Conservation (phyloP, 208 protist species). For the Trypanosoma melophagium region DNA sequence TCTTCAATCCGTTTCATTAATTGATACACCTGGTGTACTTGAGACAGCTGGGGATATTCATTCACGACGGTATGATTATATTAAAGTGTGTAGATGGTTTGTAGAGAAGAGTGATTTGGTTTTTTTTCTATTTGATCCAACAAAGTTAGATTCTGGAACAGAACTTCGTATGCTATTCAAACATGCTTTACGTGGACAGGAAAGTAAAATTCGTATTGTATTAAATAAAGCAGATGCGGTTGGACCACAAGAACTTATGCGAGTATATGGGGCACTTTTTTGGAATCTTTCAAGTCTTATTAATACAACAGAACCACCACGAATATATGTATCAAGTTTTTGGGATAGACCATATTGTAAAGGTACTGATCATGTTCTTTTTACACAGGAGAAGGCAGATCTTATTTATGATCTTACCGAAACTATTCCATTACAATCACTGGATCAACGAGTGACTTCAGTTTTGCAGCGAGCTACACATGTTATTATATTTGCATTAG, state of each 20-base stretch:
- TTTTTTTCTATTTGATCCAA: slow-evolving; percentile 97
- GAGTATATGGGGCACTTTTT: slow-evolving; percentile 97
- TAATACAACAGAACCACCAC: slow-evolving; percentile 93
- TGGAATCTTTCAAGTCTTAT: slow-evolving; percentile 96
- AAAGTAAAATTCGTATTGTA: slow-evolving; percentile 95
- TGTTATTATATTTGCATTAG: slow-evolving; percentile 83
- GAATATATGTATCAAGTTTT: slow-evolving; percentile 96
- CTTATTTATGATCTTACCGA: slow-evolving; percentile 85
- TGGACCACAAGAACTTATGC: slow-evolving; percentile 93
- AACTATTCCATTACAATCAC: slow-evolving; percentile 78
- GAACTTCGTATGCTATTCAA: slow-evolving; percentile 76
- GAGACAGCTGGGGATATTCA: slow-evolving; percentile 86
- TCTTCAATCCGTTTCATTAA: slow-evolving; percentile 91
- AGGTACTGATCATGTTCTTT: slow-evolving; percentile 82
- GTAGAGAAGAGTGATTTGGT: slow-evolving; percentile 94
- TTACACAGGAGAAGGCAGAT: slow-evolving; percentile 84
- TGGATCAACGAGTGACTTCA: slow-evolving; percentile 92
- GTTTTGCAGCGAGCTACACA: slow-evolving; percentile 71
- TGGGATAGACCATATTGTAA: slow-evolving; percentile 92
- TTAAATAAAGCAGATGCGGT: slow-evolving; percentile 97
- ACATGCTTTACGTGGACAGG: slow-evolving; percentile 73
- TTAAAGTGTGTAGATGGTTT: slow-evolving; percentile 91
- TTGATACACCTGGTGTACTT: slow-evolving; percentile 97
- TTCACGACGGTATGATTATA: slow-evolving; percentile 72
- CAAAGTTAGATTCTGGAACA: slow-evolving; percentile 94